phyloP scores from a whole-genome alignment of 345 rosid species.

The Stellera chamaejasme region DNA sequence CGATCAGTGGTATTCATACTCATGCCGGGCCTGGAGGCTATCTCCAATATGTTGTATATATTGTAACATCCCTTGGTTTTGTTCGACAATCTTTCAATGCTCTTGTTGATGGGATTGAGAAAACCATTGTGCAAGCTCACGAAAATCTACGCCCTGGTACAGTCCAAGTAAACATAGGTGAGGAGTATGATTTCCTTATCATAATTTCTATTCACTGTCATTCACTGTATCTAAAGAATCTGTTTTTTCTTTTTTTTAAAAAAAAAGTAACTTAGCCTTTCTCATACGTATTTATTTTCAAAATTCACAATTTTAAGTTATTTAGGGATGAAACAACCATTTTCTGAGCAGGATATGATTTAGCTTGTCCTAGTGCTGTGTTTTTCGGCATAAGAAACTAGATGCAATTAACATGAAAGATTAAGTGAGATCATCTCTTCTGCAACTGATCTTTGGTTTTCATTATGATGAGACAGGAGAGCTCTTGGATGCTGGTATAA shows the following conservation, averaged over 20 bases:
- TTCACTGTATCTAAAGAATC: too few relatives aligned
- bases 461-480: slow-evolving; percentile 32
- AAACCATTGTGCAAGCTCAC: slow-evolving; percentile 60
- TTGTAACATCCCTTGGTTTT: slow-evolving; percentile 73
- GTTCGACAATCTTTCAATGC: slow-evolving; percentile 66
- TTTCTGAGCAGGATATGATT: too few relatives aligned
- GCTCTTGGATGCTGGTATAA: slow-evolving; percentile 57
- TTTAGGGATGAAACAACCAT: too few relatives aligned
- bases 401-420: too few relatives aligned
- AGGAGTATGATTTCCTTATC: too few relatives aligned
- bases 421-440: too few relatives aligned
- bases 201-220: neutral
- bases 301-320: too few relatives aligned
- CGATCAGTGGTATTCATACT: slow-evolving; percentile 70
- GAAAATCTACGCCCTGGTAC: slow-evolving; percentile 60
- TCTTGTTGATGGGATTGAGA: slow-evolving; percentile 61
- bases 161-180: slow-evolving; percentile 44
- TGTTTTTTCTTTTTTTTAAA: too few relatives aligned
- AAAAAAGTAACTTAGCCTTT: too few relatives aligned
- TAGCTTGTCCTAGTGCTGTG: too few relatives aligned
- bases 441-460: neutral
- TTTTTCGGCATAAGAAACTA: too few relatives aligned
- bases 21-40: slow-evolving; percentile 86
- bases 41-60: slow-evolving; percentile 62
- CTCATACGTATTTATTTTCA: too few relatives aligned